phyloP scores from a whole-genome alignment of 345 rosid genomes.

The Pistacia atlantica region DNA sequence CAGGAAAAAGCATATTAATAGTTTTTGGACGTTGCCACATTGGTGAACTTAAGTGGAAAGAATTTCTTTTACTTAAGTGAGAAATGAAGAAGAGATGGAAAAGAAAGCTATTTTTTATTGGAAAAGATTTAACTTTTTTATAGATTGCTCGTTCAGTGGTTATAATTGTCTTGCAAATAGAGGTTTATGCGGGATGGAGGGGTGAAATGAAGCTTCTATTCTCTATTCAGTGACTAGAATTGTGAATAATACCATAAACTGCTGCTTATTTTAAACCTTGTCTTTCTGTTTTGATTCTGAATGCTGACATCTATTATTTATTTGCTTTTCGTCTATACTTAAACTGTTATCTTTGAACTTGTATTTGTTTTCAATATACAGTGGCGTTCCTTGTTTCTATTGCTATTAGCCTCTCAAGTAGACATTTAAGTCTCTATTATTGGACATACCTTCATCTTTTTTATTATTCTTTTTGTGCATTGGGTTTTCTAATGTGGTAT shows the following conservation, averaged over 20 bases:
- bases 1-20: not conserved
- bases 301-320: not conserved
- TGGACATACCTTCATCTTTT: not conserved
- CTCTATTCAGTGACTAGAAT: not conserved
- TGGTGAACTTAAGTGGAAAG: no score
- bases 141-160: not conserved
- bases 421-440: not conserved
- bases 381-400: not conserved
- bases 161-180: not conserved
- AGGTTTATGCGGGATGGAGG: not conserved
- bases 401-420: not conserved
- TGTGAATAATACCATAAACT: slow-evolving; percentile 3
- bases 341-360: not conserved
- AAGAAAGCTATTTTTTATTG: not conserved
- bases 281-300: slow-evolving; percentile 1
- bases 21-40: no score
- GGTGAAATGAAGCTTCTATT: not conserved
- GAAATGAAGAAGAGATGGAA: not conserved
- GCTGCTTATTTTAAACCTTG: not conserved
- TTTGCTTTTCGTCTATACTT: not conserved
- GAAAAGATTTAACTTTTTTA: not conserved
- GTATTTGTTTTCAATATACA: not conserved
- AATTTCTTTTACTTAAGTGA: no score
- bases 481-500: not conserved
- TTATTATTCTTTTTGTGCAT: not conserved